These are phyloP conservation scores for Kernera saxatilis DNA, from an alignment of 345 rosid genomes.

Conservation along the genomic window DNA sequence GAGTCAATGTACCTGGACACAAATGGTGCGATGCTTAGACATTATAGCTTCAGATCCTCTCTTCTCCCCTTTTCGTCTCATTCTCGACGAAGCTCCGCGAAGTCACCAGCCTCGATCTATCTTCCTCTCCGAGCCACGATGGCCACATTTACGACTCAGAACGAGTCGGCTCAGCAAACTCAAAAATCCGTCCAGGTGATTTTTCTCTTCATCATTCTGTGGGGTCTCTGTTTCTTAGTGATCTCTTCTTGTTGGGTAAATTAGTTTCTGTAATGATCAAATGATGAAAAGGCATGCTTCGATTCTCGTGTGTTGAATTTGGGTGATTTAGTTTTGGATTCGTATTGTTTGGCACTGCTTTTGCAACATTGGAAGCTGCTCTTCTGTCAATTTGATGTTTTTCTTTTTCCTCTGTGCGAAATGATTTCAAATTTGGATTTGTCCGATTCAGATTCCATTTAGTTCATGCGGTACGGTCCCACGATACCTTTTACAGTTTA, in stretches of 20 bases:
- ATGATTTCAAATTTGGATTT: slow-evolving; percentile 12
- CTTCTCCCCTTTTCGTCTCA: not conserved
- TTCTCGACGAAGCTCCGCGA: not conserved
- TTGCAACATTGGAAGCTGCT: slow-evolving; percentile 23
- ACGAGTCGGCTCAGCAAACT: slow-evolving; percentile 26
- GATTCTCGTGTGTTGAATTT: slow-evolving; percentile 11
- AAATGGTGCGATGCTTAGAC: slow-evolving; percentile 20
- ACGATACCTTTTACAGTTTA: not conserved
- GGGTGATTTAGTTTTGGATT: not conserved
- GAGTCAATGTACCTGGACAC: slow-evolving; percentile 44
- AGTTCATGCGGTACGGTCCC: slow-evolving; percentile 14
- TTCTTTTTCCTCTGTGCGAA: not conserved
- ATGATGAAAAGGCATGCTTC: slow-evolving; percentile 16
- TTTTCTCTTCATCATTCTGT: not conserved
- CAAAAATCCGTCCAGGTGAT: slow-evolving; percentile 39
- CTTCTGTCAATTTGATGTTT: slow-evolving; percentile 22
- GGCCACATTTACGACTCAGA: slow-evolving; percentile 25
- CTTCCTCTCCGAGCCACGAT: slow-evolving; percentile 33
- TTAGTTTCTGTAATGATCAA: not conserved
- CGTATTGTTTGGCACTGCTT: slow-evolving; percentile 14
- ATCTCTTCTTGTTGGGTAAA: not conserved
- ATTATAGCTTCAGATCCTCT: slow-evolving; percentile 24
- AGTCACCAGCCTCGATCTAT: not conserved
- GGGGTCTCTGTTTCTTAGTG: not conserved
- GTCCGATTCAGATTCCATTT: slow-evolving; percentile 24